Base-by-base conservation (phyloP, 495 filamentous ascomycete species). In the Trichoderma erinaceum region DNA sequence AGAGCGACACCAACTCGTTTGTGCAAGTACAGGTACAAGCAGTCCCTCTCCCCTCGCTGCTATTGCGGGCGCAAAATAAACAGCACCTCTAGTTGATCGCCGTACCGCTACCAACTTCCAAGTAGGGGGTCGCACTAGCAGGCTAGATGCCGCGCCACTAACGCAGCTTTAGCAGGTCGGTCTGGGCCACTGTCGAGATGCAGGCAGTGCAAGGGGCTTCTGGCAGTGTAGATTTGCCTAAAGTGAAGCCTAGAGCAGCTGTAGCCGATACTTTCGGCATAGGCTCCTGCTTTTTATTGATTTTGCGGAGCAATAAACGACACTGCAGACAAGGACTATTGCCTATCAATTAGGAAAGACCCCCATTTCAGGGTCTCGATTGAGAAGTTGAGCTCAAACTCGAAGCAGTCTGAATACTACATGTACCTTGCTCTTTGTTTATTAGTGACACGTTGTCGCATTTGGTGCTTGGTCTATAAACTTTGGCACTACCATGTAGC, bases 61-160 rank as follows among this genome's bases (percentile, higher is more conserved):
- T 10, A n/a, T 5, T 18, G 4, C 56, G 16, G 10, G 13, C 23
- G 8, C 10, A 29, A 8, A n/a, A 16, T 3, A 23, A 61, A 11
- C 23, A 23, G 27, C 1, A 4, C 23, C 18, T n/a, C 48, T 52
- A 4, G 29, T 4, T 29, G 29, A 29, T 29, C 29, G 29, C 29
- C 29, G 56, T 61, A 32, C 56, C n/a, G 56, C 56, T 61, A 61
- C 56, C 11, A 32, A 32, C 11, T 13, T 12, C 1, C 25, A 32
- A 21, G 56, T 27, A 32, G 56, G 56, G 56, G 56, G 56, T 18
- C 11, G 25, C 56, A 18, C 56, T 61, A 61, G 56, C 50, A 61
- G 56, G 23, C 56, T 61, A 25, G 25, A 61, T 18, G 27, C 56
- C 56, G 56, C 56, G 56, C 56, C 56, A 61, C 56, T 61, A 61